Evolutionary conservation across 2,329 filamentous ascomycete genomes (phyloP).

Genomic region (Fusarium sacchari): DNA sequence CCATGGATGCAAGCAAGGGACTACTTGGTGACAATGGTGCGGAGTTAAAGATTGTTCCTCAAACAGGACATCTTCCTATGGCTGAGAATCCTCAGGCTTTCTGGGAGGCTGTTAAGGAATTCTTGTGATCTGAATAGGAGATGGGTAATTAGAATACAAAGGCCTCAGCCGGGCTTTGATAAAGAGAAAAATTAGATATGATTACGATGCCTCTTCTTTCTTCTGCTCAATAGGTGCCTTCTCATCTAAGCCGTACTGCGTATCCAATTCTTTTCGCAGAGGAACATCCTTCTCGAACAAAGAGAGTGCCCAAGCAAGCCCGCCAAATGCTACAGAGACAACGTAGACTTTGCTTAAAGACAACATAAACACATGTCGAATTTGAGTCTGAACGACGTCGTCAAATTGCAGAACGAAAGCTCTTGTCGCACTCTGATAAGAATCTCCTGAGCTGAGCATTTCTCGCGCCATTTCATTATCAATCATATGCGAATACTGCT

Average conservation of each 20-base stretch:
- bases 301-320: slow-evolving; percentile 34
- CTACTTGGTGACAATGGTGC: slow-evolving; percentile 64
- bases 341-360: slow-evolving; percentile 40
- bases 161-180: not conserved
- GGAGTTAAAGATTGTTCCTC: slow-evolving; percentile 72
- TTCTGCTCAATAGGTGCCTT: not conserved
- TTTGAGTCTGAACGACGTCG: slow-evolving; percentile 24
- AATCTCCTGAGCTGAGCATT: slow-evolving; percentile 39
- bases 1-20: slow-evolving; percentile 79
- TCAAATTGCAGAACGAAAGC: slow-evolving; percentile 39
- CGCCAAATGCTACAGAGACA: slow-evolving; percentile 35
- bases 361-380: slow-evolving; percentile 41
- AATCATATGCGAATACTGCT: slow-evolving; percentile 36
- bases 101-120: slow-evolving; percentile 69
- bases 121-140: slow-evolving; percentile 54
- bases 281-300: slow-evolving; percentile 43
- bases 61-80: slow-evolving; percentile 86
- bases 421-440: slow-evolving; percentile 43
- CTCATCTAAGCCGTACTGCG: slow-evolving; percentile 43
- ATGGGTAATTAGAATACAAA: not conserved
- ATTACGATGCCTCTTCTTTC: not conserved
- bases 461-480: slow-evolving; percentile 24
- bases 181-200: not conserved
- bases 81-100: slow-evolving; percentile 77
- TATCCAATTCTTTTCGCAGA: slow-evolving; percentile 43